Percentiles rank a stretch among this genome's conserved stretches.
These are phyloP conservation scores for Monilinia polystroma DNA, from an alignment of 2,329 filamentous ascomycete species.

Conservation along the genomic window DNA sequence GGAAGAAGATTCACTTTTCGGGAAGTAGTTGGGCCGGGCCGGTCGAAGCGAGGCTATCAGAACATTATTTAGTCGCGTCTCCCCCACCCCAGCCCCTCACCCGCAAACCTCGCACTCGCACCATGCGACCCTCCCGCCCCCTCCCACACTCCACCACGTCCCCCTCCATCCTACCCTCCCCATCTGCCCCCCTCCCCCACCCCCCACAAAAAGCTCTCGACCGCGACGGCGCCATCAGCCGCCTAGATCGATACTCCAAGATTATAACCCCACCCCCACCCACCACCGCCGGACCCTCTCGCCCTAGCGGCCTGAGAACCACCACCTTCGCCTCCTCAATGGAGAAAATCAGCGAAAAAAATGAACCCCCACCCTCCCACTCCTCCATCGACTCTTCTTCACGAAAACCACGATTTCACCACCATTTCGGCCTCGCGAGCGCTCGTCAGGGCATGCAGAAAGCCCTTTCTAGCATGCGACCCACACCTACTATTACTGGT, in stretches of 20 bases:
- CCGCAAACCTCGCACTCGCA: not conserved
- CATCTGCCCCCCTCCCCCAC: not conserved
- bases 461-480: not conserved
- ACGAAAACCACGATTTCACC: not conserved
- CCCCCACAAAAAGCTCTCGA: not conserved
- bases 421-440: not conserved
- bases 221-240: constrained; percentile 10
- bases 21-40: not conserved
- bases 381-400: rapidly evolving
- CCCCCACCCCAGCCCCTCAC: rapidly evolving
- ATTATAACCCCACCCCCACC: not conserved
- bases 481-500: not conserved
- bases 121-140: not conserved
- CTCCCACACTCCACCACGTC: not conserved
- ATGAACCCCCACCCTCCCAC: not conserved
- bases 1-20: not conserved
- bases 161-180: not conserved
- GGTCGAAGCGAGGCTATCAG: not conserved
- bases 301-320: not conserved
- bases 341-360: not conserved
- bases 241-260: not conserved
- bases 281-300: too few relatives aligned
- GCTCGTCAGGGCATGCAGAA: constrained; percentile 7
- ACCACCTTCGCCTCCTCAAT: not conserved
- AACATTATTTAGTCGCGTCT: not conserved